Percentiles rank a stretch among this genome's conserved stretches.
These are phyloP conservation scores for Trametes elegans DNA, from an alignment of 768 basidiomycete genomes.

Conservation along the genomic window DNA sequence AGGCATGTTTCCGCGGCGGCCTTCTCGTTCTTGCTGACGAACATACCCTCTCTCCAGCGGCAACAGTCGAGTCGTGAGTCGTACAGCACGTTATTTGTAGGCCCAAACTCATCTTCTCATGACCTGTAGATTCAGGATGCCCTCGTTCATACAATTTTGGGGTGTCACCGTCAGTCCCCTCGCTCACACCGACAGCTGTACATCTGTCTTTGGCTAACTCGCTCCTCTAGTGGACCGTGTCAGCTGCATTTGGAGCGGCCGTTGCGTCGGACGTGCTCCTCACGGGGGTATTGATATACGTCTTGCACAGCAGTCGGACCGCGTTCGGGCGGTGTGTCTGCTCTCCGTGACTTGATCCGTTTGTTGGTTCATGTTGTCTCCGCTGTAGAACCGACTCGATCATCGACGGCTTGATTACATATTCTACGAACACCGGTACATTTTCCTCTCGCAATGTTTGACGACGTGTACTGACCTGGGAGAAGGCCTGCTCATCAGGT, in stretches of 20 bases:
- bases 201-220: neutral
- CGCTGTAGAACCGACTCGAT: neutral
- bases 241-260: neutral
- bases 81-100: neutral
- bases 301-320: neutral
- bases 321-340: neutral
- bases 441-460: neutral
- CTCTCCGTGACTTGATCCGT: neutral
- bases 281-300: neutral
- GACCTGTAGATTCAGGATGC: neutral
- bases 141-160: neutral
- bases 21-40: neutral
- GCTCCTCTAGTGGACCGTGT: neutral
- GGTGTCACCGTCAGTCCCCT: neutral
- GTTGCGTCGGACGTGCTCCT: neutral
- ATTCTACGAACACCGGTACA: neutral
- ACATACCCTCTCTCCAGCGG: neutral
- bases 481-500: neutral
- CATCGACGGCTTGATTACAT: neutral
- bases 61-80: neutral
- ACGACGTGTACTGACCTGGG: neutral
- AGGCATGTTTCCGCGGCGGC: too few relatives aligned
- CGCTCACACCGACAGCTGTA: too few relatives aligned
- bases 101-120: neutral
- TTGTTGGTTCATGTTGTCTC: neutral